Conservation (phyloP, 2,329 filamentous ascomycete genomes). For the Botrytis tulipae region DNA sequence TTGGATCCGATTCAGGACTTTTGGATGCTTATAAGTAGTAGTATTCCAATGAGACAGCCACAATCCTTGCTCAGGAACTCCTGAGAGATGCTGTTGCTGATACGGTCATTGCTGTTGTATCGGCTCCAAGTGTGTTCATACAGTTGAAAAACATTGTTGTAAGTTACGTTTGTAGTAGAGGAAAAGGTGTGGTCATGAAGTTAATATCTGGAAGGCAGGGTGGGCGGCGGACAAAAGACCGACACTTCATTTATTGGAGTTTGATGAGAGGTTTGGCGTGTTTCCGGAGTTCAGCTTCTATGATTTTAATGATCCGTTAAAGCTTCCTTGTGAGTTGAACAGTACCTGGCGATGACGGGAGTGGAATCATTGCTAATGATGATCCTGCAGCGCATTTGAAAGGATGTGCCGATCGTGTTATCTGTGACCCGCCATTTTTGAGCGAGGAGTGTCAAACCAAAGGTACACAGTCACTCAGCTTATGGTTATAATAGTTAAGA, state of each 20-base stretch:
- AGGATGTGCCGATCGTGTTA: conserved; percentile 64
- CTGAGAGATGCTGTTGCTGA: conserved; percentile 57
- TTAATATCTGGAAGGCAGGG: conserved; percentile 7
- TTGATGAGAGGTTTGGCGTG: conserved; percentile 69
- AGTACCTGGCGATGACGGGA: neutral
- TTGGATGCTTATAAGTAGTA: conserved; percentile 35
- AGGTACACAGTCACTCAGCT: conserved; percentile 43
- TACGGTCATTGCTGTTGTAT: conserved; percentile 66
- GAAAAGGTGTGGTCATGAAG: conserved; percentile 13
- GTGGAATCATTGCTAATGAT: conserved; percentile 3
- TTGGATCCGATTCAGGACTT: neutral
- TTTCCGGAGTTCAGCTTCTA: conserved; percentile 74
- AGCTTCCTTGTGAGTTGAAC: conserved; percentile 53
- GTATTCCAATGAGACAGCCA: conserved; percentile 73
- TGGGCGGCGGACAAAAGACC: conserved; percentile 47
- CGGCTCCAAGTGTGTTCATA: conserved; percentile 74
- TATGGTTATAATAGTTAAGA: neutral
- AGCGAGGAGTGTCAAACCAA: conserved; percentile 80
- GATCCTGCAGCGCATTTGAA: conserved; percentile 51
- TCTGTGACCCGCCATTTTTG: conserved; percentile 77
- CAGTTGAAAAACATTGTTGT: conserved; percentile 64
- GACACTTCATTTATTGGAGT: conserved; percentile 66
- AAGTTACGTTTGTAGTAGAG: neutral
- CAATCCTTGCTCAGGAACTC: conserved; percentile 60
- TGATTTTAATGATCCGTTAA: conserved; percentile 68